phyloP scores from a whole-genome alignment of 305 asterid genomes.

The Andrographis paniculata region DNA sequence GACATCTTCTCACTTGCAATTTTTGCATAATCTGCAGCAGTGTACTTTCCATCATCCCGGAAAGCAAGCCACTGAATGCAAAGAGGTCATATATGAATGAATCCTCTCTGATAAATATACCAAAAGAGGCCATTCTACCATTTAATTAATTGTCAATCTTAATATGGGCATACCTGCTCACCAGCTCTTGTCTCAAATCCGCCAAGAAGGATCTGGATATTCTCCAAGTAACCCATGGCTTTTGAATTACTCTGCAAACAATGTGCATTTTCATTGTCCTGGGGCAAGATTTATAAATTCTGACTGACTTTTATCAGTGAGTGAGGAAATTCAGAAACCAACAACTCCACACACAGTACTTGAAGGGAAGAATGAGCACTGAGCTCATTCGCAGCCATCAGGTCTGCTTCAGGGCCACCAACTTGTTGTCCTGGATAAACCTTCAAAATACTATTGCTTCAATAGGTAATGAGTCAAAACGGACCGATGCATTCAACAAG shows the following conservation, averaged over 20 bases:
- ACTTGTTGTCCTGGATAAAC: conserved; percentile 94
- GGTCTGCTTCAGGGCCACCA: conserved; percentile 82
- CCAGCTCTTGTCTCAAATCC: conserved; percentile 96
- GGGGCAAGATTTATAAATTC: conserved; percentile 3
- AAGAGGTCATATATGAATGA: conserved; percentile 1
- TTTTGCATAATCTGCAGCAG: conserved; percentile 45
- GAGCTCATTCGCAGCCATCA: conserved; percentile 96
- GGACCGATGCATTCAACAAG: conserved; percentile 7
- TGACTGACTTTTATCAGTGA: conserved; percentile 2
- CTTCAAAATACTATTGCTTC: too few relatives aligned
- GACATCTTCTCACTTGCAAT: too few relatives aligned
- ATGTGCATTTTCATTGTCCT: conserved; percentile 16
- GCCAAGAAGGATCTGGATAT: conserved; percentile 78
- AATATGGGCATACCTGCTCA: conserved; percentile 67
- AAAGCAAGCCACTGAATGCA: conserved; percentile 89
- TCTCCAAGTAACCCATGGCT: conserved; percentile 30
- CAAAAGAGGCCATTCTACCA: conserved; percentile 4
- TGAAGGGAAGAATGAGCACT: conserved; percentile 82
- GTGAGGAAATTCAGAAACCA: conserved; percentile 8
- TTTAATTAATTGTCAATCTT: conserved; percentile 6
- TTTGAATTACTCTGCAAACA: conserved; percentile 52
- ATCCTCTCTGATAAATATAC: not conserved
- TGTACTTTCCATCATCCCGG: conserved; percentile 70
- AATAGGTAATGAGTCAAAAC: too few relatives aligned
- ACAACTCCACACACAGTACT: conserved; percentile 29